These are phyloP conservation scores for Boletales sp. DNA, from an alignment of 768 basidiomycete species.

Conservation along the genomic window DNA sequence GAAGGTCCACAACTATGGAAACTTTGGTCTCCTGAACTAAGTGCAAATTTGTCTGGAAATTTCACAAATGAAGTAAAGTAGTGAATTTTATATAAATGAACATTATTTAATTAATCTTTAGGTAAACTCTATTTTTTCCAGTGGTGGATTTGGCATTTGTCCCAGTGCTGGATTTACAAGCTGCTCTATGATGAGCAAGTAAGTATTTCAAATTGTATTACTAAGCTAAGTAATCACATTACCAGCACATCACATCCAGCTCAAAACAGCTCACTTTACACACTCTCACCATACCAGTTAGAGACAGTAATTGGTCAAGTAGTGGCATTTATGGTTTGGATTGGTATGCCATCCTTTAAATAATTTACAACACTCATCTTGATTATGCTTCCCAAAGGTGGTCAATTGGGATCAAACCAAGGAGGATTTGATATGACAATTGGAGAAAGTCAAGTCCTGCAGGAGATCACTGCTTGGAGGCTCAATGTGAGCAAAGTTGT, in stretches of 20 bases:
- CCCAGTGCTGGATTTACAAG: not conserved
- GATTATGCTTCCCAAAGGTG: not conserved
- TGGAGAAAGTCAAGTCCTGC: constrained; percentile 3
- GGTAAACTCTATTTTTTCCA: not conserved
- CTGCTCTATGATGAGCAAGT: not conserved
- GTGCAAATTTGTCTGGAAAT: not conserved
- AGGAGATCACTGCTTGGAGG: constrained; percentile 6
- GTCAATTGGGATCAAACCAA: constrained; percentile 2
- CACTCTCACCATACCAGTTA: not conserved
- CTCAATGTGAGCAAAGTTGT: constrained; percentile 8
- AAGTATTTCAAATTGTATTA: not conserved
- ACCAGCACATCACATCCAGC: not conserved
- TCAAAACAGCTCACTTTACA: not conserved
- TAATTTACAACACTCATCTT: not conserved
- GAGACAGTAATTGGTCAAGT: constrained; percentile 2
- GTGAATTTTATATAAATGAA: too few species aligned
- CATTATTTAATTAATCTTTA: not conserved
- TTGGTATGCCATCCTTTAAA: not conserved
- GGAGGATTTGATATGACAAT: constrained; percentile 7
- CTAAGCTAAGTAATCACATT: too few species aligned
- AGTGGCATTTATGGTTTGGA: constrained; percentile 9
- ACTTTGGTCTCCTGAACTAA: constrained; percentile 2
- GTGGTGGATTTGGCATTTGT: not conserved
- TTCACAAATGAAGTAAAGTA: not conserved
- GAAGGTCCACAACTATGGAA: constrained; percentile 1